Base-by-base conservation (phyloP, 352 stramenopile genomes). In the Pythium dissotocum region DNA sequence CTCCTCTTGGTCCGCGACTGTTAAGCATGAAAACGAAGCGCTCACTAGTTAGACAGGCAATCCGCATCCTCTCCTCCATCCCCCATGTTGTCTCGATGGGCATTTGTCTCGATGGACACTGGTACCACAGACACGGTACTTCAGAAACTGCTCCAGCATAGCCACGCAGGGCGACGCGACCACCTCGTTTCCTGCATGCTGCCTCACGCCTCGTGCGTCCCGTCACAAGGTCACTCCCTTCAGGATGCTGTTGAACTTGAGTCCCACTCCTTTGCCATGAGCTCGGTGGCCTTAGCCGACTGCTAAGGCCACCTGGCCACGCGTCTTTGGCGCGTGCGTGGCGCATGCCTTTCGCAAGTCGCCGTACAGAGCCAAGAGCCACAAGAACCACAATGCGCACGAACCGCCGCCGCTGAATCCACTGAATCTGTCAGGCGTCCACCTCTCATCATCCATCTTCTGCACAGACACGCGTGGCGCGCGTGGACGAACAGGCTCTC, bases 41-140 rank as follows among this genome's bases (percentile, higher is more conserved):
- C 54, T 48, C 40, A 69, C 54, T 69, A 69, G 63, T 69, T 69
- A 63, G 63, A 69, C 63, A 69, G 56, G 61, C 53, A 28, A 59
- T 49, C 42, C 42, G 14, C 42, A 14, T 44, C 38, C 38, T 13
- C 16, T 26, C 8, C 42, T 26, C 42, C 14, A 16, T 49, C 42
- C 18, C 10, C 38, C 13, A 5, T 49, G 14, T 16, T 49, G 2
- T 49, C 42, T 26, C 16, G 21, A 24, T 24, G 21, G 21, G 21
- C 21, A 24, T 24, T 16, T 49, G 2, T 49, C 42, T 26, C 28
- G 28, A 30, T 30, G 28, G 28, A 30, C 28, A 30, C 28, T 30
- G 28, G 28, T 30, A 30, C 28, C 28, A 30, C 28, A 30, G 28
- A 30, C 28, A 30, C 28, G 28, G 28, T 24, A n/a, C 42, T 26